These are phyloP conservation scores for Podosphaera fusca DNA, from an alignment of 2,329 filamentous ascomycete species.

Conservation along the genomic window DNA sequence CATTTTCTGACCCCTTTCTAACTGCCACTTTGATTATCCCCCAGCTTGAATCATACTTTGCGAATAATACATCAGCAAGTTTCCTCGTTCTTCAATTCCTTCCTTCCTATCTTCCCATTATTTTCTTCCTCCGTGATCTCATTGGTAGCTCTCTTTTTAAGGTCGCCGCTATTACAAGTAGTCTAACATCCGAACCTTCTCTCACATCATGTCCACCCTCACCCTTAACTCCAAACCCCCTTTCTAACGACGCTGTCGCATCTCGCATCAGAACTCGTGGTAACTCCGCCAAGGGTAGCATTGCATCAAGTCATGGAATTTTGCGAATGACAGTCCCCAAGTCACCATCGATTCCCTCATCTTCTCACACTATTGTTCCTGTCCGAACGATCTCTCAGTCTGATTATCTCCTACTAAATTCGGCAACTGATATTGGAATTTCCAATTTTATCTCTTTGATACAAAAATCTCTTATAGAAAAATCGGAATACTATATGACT, in stretches of 20 bases:
- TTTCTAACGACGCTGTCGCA: conserved; percentile 6
- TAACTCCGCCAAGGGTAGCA: neutral
- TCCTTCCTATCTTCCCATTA: conserved; percentile 29
- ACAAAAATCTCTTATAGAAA: conserved; percentile 24
- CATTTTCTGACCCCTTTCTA: conserved; percentile 28
- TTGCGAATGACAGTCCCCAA: neutral
- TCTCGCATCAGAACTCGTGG: neutral
- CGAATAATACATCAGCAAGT: conserved; percentile 26
- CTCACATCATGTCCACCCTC: conserved; percentile 6
- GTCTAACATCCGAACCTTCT: conserved; percentile 11
- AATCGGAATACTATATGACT: conserved; percentile 23
- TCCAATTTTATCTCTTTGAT: conserved; percentile 29
- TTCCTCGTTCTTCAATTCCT: conserved; percentile 38
- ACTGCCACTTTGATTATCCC: conserved; percentile 35
- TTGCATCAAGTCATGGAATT: neutral
- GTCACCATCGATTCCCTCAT: neutral
- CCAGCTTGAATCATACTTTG: conserved; percentile 35
- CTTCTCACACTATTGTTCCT: neutral
- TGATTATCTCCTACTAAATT: conserved; percentile 32
- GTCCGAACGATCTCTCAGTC: conserved; percentile 18
- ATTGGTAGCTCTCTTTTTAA: conserved; percentile 33
- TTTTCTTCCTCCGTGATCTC: conserved; percentile 33
- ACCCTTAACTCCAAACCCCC: conserved; percentile 3
- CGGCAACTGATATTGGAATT: conserved; percentile 30
- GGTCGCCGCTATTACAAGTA: conserved; percentile 29